Evolutionary conservation across 2,329 filamentous ascomycete genomes (phyloP).

Genomic region (Penicillium sp.): DNA sequence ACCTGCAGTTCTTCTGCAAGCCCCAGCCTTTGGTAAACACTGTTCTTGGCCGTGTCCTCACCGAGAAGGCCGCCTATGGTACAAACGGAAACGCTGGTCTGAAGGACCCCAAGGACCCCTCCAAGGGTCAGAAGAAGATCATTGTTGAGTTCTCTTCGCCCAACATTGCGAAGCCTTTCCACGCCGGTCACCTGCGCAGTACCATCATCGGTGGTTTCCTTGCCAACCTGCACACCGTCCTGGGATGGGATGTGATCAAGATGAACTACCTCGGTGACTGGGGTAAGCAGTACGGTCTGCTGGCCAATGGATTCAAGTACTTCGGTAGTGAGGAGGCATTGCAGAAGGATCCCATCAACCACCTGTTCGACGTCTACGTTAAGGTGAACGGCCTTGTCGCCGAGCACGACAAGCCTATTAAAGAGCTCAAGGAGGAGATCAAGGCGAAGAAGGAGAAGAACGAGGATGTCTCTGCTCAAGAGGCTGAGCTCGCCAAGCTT

Average conservation of each 20-base stretch:
- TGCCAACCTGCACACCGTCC: constrained; percentile 59
- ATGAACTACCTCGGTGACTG: constrained; percentile 70
- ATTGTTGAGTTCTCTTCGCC: constrained; percentile 67
- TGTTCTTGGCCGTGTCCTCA: constrained; percentile 60
- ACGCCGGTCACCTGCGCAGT: constrained; percentile 64
- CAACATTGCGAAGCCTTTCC: constrained; percentile 68
- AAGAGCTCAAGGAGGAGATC: constrained; percentile 54
- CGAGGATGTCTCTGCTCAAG: constrained; percentile 49
- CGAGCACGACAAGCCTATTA: constrained; percentile 58
- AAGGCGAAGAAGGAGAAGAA: constrained; percentile 49
- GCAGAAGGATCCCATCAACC: constrained; percentile 61
- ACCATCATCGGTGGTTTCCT: constrained; percentile 68
- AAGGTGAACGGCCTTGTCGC: constrained; percentile 60
- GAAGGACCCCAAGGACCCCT: constrained; percentile 56
- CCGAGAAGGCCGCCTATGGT: constrained; percentile 58
- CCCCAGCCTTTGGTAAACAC: constrained; percentile 55
- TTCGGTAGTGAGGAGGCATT: constrained; percentile 63
- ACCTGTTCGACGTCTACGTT: constrained; percentile 66
- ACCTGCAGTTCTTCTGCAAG: constrained; percentile 67
- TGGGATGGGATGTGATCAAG: constrained; percentile 62
- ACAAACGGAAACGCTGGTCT: constrained; percentile 60
- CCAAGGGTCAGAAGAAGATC: constrained; percentile 58
- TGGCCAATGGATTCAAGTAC: constrained; percentile 62
- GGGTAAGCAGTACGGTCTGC: constrained; percentile 67
- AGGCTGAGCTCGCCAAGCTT: constrained; percentile 50